These are phyloP conservation scores for Penicillium digitatum DNA, from an alignment of 2,329 filamentous ascomycete species.

Conservation along the genomic window DNA sequence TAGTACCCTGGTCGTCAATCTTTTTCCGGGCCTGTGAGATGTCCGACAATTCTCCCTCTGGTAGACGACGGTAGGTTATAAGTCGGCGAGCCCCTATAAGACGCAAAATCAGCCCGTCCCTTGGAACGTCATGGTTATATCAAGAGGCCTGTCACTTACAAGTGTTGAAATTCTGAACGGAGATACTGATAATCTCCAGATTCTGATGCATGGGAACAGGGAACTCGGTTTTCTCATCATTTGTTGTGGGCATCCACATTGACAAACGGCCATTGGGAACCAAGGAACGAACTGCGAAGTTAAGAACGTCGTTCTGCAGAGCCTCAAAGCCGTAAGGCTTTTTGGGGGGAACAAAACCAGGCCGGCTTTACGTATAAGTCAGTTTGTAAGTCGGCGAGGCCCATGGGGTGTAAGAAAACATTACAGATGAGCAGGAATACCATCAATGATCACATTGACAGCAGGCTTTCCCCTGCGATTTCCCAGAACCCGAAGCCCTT, in stretches of 20 bases:
- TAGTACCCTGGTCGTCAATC: constrained; percentile 41
- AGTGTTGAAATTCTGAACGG: constrained; percentile 83
- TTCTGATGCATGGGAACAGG: constrained; percentile 71
- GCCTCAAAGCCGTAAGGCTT: constrained; percentile 86
- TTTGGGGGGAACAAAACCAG: constrained; percentile 79
- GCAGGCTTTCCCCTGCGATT: constrained; percentile 57
- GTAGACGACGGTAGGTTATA: constrained; percentile 75
- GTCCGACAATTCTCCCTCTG: constrained; percentile 49
- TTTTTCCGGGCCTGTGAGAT: constrained; percentile 33
- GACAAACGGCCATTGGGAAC: constrained; percentile 75
- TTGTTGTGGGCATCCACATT: constrained; percentile 97
- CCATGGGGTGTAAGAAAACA: constrained; percentile 29
- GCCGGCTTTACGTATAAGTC: constrained; percentile 42
- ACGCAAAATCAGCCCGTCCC: not conserved
- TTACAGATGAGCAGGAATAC: constrained; percentile 65
- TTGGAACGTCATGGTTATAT: not conserved
- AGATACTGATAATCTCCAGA: constrained; percentile 69
- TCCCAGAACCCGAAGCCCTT: constrained; percentile 85
- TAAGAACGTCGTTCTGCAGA: constrained; percentile 84
- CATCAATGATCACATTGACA: constrained; percentile 62
- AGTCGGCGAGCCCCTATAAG: constrained; percentile 74
- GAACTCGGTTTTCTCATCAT: constrained; percentile 72
- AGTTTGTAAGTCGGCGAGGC: not conserved
- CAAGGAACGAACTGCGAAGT: constrained; percentile 72
- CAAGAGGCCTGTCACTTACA: constrained; percentile 52